These are phyloP conservation scores for Chaetomiaceae sp. DNA, from an alignment of 2,329 filamentous ascomycete genomes.

Conservation along the genomic window DNA sequence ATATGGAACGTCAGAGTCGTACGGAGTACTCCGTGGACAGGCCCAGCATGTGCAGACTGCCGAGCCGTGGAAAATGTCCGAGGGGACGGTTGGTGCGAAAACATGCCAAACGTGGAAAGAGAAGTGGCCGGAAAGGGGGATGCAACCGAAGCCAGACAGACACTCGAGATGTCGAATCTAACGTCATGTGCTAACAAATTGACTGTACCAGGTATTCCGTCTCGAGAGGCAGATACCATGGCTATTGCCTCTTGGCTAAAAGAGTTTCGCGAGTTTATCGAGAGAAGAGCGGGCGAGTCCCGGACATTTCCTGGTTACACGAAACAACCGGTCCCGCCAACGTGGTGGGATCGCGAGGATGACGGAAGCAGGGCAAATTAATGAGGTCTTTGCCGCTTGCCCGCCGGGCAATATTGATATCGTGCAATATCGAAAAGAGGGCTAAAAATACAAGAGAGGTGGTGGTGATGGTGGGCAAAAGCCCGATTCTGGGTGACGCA, in stretches of 20 bases:
- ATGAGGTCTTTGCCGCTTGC: background rate
- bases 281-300: too few relatives aligned
- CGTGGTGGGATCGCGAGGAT: background rate
- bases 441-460: constrained; percentile 5
- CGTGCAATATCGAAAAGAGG: constrained; percentile 4
- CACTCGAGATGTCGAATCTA: too few relatives aligned
- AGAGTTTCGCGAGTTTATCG: too few relatives aligned
- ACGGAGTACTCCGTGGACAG: too few relatives aligned
- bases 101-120: too few relatives aligned
- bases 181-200: too few relatives aligned
- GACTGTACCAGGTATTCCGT: too few relatives aligned
- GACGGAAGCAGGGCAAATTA: constrained; percentile 1
- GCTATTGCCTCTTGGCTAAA: too few relatives aligned
- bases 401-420: background rate
- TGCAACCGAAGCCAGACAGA: too few relatives aligned
- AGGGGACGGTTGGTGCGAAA: background rate
- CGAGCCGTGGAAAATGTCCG: constrained; percentile 4
- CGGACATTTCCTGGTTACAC: constrained; percentile 5
- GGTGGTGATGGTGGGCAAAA: constrained; percentile 10
- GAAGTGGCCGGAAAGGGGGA: too few relatives aligned
- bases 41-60: background rate
- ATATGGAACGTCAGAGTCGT: too few relatives aligned
- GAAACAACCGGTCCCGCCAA: background rate
- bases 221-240: too few relatives aligned
- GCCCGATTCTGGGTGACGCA: background rate